Conservation (phyloP, 225 moss, liverwort and hornwort genomes). For the Ulota crispa region DNA sequence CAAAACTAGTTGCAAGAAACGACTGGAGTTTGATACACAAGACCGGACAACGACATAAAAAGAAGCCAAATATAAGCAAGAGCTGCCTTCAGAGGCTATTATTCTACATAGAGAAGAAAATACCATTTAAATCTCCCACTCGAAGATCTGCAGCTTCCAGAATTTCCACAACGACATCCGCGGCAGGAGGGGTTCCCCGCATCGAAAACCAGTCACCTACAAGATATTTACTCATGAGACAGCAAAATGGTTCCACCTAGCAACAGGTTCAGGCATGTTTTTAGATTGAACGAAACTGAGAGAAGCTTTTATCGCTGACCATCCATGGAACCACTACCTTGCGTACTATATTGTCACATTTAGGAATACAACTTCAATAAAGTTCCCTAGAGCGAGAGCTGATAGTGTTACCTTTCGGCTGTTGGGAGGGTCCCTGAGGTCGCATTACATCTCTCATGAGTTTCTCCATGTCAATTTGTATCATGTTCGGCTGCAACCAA, state of each 20-base stretch:
- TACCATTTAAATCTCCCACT: slow-evolving; percentile 76
- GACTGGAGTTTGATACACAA: background rate
- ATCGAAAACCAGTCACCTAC: slow-evolving; percentile 67
- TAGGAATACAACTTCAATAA: background rate
- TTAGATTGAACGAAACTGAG: background rate
- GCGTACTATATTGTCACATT: background rate
- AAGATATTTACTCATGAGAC: slow-evolving; percentile 14
- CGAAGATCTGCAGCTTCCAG: slow-evolving; percentile 71
- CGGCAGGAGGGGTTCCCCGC: slow-evolving; percentile 44
- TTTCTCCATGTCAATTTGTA: slow-evolving; percentile 75
- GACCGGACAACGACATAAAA: background rate
- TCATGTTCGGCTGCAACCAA: slow-evolving; percentile 67
- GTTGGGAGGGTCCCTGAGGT: slow-evolving; percentile 25
- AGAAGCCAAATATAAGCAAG: background rate
- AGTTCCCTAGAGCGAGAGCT: background rate
- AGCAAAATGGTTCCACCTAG: background rate
- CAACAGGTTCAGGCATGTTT: background rate
- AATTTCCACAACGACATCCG: slow-evolving; percentile 59
- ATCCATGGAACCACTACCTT: slow-evolving; percentile 13
- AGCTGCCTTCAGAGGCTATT: background rate
- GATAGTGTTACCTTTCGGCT: slow-evolving; percentile 28
- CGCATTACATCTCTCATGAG: slow-evolving; percentile 68
- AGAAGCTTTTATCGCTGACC: background rate
- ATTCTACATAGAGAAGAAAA: background rate
- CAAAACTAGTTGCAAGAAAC: slow-evolving; percentile 6